Conservation (phyloP, 1,284 basidiomycete genomes). For the Cutaneotrichosporon mucoides region DNA sequence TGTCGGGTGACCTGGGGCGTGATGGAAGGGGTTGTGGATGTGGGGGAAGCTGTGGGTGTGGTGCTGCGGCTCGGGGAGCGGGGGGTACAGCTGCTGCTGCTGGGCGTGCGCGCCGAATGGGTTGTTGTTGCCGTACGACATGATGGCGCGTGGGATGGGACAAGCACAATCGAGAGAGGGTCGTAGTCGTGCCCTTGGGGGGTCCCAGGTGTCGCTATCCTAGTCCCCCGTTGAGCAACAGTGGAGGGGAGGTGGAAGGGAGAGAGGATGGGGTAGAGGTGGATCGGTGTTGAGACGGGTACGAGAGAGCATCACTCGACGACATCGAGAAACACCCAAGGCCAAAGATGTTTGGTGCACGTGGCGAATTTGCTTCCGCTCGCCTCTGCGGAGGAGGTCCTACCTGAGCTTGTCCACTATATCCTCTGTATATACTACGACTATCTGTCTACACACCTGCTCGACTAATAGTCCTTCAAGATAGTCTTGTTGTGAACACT, state of each 20-base stretch:
- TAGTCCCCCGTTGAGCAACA: background rate
- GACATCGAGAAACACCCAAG: too few relatives aligned
- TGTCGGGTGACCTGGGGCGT: background rate
- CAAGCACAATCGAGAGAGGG: background rate
- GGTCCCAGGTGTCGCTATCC: background rate
- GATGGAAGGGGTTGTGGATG: conserved; percentile 2
- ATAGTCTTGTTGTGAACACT: too few relatives aligned
- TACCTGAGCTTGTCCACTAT: too few relatives aligned
- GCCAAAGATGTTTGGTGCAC: too few relatives aligned
- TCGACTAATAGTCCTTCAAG: too few relatives aligned
- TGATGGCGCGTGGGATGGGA: background rate
- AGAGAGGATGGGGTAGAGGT: background rate
- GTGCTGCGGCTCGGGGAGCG: background rate
- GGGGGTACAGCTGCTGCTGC: conserved; percentile 2
- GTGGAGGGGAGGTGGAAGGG: background rate
- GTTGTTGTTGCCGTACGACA: conserved; percentile 2
- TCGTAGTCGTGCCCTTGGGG: background rate
- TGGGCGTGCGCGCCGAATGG: conserved; percentile 1
- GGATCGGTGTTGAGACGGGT: background rate
- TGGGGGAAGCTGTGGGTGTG: conserved; percentile 2
- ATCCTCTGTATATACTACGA: too few relatives aligned
- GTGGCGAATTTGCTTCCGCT: too few relatives aligned
- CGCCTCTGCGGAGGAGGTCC: too few relatives aligned
- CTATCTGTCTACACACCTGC: too few relatives aligned
- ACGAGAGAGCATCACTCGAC: background rate